Evolutionary conservation across 2,329 filamentous ascomycete genomes (phyloP).

Genomic region (Arthrinium phaeospermum): DNA sequence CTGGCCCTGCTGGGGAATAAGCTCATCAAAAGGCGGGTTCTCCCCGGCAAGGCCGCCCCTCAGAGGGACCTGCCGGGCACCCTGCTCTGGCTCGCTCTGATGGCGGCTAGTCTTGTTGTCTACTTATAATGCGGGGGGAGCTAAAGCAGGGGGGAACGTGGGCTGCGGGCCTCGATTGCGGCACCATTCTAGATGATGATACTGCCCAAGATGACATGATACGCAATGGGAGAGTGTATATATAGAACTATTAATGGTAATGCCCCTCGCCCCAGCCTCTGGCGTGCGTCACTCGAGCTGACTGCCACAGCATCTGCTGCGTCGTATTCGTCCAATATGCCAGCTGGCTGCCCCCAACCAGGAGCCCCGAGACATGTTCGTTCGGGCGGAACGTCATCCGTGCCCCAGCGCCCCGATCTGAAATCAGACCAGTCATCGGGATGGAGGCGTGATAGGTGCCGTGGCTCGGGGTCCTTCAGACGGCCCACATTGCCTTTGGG

Average conservation of each 20-base stretch:
- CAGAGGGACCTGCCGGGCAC: not conserved
- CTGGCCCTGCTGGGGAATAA: slow-evolving; percentile 12
- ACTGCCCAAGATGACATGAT: not conserved
- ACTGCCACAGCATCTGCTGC: not conserved
- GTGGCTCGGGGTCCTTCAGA: slow-evolving; percentile 2
- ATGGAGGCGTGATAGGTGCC: not conserved
- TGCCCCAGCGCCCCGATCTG: slow-evolving; percentile 4
- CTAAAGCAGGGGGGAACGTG: not conserved
- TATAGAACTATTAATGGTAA: not conserved
- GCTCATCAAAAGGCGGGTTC: not conserved
- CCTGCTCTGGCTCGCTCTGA: not conserved
- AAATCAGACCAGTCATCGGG: slow-evolving; percentile 4
- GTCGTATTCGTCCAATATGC: not conserved
- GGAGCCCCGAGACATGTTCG: slow-evolving; percentile 5
- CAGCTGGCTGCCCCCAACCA: not conserved
- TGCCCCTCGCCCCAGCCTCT: not conserved
- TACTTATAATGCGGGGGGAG: not conserved
- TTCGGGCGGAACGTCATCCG: not conserved
- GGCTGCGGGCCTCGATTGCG: not conserved
- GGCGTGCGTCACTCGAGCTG: not conserved
- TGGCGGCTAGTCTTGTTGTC: not conserved
- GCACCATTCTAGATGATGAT: not conserved
- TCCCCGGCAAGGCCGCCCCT: not conserved
- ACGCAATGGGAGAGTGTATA: not conserved
- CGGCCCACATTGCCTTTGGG: not conserved